Percentiles rank a stretch among this genome's conserved stretches.
Evolutionary conservation across 2,329 filamentous ascomycete genomes (phyloP).

Genomic region (Nemania abortiva): DNA sequence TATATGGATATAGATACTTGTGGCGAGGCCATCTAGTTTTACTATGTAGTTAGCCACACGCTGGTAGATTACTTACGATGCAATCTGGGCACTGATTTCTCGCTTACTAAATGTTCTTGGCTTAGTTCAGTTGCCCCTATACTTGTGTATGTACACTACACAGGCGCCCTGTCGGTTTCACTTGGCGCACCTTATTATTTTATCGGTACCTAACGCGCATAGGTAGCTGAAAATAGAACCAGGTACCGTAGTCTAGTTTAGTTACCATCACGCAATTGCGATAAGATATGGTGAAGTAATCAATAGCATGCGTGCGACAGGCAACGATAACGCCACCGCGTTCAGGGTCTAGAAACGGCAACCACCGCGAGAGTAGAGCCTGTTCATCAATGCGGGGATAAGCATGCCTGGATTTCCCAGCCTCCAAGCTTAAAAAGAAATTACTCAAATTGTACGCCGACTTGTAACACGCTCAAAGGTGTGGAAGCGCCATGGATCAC

Average conservation of each 20-base stretch:
- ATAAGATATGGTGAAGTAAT: too few species aligned
- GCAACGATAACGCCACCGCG: too few species aligned
- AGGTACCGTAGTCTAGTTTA: not conserved
- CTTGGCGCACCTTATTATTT: slow-evolving; percentile 1
- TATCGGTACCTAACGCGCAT: not conserved
- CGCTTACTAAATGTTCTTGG: slow-evolving; percentile 4
- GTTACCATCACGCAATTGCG: too few species aligned
- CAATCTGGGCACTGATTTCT: not conserved
- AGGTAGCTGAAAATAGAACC: not conserved
- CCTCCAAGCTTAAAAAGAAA: too few species aligned
- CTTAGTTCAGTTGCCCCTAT: not conserved
- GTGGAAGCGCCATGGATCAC: too few species aligned
- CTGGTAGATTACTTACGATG: not conserved
- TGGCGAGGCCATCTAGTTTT: not conserved
- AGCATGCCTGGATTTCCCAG: too few species aligned
- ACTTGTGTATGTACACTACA: not conserved
- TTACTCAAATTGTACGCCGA: too few species aligned
- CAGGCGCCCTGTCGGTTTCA: not conserved
- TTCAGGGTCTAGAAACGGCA: too few species aligned
- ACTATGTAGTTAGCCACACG: not conserved
- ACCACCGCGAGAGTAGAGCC: too few species aligned
- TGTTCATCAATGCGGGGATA: too few species aligned
- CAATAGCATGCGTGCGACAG: too few species aligned
- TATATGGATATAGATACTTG: not conserved
- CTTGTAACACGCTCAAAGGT: too few species aligned